Percentiles rank a stretch among this genome's conserved stretches.
These are phyloP conservation scores for Saccharomyces hybrid DNA, from an alignment of 1,139 yeast genomes.

Conservation along the genomic window DNA sequence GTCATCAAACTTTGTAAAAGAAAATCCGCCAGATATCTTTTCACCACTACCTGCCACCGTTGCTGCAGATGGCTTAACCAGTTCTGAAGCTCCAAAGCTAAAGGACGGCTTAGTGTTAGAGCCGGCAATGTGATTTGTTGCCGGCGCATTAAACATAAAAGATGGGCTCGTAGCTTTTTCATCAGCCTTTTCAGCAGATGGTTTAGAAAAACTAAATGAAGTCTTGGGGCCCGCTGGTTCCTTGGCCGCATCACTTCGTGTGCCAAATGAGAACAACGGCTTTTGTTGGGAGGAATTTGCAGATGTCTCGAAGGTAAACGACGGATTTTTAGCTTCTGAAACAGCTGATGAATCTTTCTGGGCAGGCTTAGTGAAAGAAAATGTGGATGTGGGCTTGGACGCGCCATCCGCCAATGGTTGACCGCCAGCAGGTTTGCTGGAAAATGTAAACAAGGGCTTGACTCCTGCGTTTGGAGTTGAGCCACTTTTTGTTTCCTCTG, in stretches of 20 bases:
- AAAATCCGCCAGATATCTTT: neutral
- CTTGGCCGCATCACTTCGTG: neutral
- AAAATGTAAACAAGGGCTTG: conserved; percentile 3
- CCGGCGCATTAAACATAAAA: conserved; percentile 3
- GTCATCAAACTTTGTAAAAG: neutral
- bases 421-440: neutral
- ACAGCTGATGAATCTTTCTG: conserved; percentile 1
- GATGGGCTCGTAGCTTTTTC: neutral
- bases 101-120: neutral
- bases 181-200: neutral
- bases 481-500: neutral
- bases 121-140: neutral
- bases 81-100: conserved; percentile 1
- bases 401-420: neutral
- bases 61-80: neutral
- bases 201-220: conserved; percentile 2
- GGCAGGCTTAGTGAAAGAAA: conserved; percentile 10
- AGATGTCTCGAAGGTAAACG: conserved; percentile 10
- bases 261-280: conserved; percentile 7
- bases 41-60: neutral
- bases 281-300: neutral
- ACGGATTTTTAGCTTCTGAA: conserved; percentile 4
- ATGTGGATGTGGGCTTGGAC: conserved; percentile 7
- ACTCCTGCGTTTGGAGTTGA: neutral
- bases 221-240: neutral